Evolutionary conservation across 192 early-diverging fungal species (phyloP).

Genomic region (Coemansia sp.): DNA sequence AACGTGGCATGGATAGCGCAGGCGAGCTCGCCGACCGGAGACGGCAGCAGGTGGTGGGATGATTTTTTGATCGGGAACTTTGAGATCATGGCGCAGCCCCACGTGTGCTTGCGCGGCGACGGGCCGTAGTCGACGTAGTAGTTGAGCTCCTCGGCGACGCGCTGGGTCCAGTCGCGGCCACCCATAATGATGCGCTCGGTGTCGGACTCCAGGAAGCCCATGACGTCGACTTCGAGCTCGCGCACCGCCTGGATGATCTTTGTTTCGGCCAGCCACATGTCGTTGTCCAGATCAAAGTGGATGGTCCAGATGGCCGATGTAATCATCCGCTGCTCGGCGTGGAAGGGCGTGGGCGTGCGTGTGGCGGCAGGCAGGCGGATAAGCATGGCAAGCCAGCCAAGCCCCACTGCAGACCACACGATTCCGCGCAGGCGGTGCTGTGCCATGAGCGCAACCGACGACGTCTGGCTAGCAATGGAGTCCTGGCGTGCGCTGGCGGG

Average conservation of each 20-base stretch:
- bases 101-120: conserved; percentile 82
- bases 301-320: conserved; percentile 84
- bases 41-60: conserved; percentile 73
- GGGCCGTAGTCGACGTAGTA: conserved; percentile 82
- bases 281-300: conserved; percentile 83
- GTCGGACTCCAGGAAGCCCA: conserved; percentile 80
- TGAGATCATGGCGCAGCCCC: conserved; percentile 82
- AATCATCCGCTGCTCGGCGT: conserved; percentile 63
- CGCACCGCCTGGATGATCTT: conserved; percentile 72
- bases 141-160: conserved; percentile 70
- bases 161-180: conserved; percentile 78
- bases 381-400: conserved; percentile 47
- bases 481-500: neutral
- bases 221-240: conserved; percentile 76
- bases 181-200: conserved; percentile 80
- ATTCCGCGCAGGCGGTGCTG: conserved; percentile 21
- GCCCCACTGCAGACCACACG: conserved; percentile 11
- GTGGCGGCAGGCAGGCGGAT: conserved; percentile 55
- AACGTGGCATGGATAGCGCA: conserved; percentile 86
- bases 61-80: conserved; percentile 80
- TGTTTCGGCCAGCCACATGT: conserved; percentile 77
- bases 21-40: conserved; percentile 76
- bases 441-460: conserved; percentile 4
- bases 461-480: neutral
- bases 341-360: conserved; percentile 59